Conservation (phyloP, 192 early-diverging fungal genomes). For the Backusella macrospora region DNA sequence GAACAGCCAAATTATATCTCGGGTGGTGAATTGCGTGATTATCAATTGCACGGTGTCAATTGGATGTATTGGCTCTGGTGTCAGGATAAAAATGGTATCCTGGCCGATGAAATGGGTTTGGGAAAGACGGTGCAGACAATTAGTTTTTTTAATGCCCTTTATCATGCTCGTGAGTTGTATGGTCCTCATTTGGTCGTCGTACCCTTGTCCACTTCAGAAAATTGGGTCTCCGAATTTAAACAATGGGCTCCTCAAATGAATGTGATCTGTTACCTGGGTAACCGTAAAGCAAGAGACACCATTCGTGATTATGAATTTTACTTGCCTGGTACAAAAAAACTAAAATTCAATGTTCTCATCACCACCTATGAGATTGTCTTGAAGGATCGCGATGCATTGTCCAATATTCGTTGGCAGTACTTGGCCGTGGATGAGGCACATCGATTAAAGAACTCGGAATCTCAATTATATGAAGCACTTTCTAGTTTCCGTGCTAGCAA, state of each 20-base stretch:
- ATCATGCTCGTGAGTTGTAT: conserved; percentile 80
- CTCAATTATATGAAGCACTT: conserved; percentile 92
- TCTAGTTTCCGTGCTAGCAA: conserved; percentile 86
- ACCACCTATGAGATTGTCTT: conserved; percentile 96
- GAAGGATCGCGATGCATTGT: conserved; percentile 84
- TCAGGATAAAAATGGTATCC: conserved; percentile 92
- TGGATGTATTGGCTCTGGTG: conserved; percentile 98
- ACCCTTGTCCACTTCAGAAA: conserved; percentile 91
- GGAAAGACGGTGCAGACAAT: conserved; percentile 99
- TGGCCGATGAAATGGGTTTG: conserved; percentile 95
- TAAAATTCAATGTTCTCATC: conserved; percentile 91
- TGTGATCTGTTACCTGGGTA: conserved; percentile 87
- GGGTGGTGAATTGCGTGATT: conserved; percentile 92
- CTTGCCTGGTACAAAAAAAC: conserved; percentile 51
- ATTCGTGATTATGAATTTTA: conserved; percentile 98
- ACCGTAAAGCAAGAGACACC: conserved; percentile 74
- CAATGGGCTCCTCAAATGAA: conserved; percentile 97
- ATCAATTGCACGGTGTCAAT: conserved; percentile 93
- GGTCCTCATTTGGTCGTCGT: conserved; percentile 97
- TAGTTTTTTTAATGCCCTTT: conserved; percentile 87
- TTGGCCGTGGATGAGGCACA: conserved; percentile 98
- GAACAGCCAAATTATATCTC: conserved; percentile 82
- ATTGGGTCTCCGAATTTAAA: conserved; percentile 96
- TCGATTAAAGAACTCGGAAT: conserved; percentile 93
- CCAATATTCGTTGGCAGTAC: conserved; percentile 88